Base-by-base conservation (phyloP, 2,329 filamentous ascomycete species). In the Sclerotinia subarctica region DNA sequence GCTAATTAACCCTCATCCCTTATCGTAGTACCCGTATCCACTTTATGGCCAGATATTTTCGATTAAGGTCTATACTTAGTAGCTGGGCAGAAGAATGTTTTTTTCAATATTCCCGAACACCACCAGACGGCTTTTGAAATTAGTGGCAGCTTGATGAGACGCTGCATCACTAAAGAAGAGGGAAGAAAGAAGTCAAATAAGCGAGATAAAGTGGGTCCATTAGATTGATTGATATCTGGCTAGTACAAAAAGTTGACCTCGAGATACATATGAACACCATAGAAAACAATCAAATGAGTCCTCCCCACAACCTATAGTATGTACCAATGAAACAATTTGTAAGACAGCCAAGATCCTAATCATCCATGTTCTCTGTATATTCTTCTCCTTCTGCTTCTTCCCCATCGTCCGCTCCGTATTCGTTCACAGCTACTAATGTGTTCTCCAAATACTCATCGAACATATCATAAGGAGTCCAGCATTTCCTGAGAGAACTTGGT, bases 141-240 rank as follows among this genome's bases (percentile, higher is more conserved):
- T 24, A 15, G 24, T 62, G n/a, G 2, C 38, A 38, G 29, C 19
- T 49, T 49, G 42, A 60, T 49, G 19, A 60, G 5, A 49, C 6
- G 21, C 17, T 32, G 21, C 11, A 6, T 24, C 17, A 2, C 35
- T 35, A 38, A 32, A 62, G 58, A 44, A 44, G 44, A 49, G 21
- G 10, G 21, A 49, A 49, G 52, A 42, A 42, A 42, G 38, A 42
- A 1, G 38, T 42, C 6, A 47, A 51, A 17, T 62, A 62, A 62
- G 58, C 58, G 58, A 62, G 58, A 38, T 38, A 62, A 60, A 51
- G 58, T 62, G 58, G 58, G 44, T 51, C 58, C 15, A 49, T 51
- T 35, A 24, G n/a, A 35, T 21, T 24, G n/a, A 35, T 21, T 38
- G 46, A 17, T 24, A 60, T 62, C 21, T 24, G 26, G 21, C 58